These are phyloP conservation scores for Leishmania braziliensis DNA, from an alignment of 208 protist genomes.

Conservation along the genomic window DNA sequence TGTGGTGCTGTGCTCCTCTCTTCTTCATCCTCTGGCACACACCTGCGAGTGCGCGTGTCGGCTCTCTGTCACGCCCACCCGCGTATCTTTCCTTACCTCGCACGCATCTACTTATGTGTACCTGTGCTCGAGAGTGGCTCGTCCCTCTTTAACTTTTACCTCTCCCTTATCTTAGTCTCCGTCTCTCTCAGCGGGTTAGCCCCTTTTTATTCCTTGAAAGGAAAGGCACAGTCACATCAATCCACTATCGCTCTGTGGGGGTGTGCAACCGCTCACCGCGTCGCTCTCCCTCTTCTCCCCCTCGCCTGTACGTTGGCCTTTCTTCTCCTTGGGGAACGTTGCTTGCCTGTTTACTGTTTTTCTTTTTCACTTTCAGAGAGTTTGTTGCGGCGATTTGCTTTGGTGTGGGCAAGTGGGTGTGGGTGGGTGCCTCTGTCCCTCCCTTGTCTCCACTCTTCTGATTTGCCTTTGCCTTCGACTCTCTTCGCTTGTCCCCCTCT, in stretches of 20 bases:
- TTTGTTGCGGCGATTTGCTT: not conserved
- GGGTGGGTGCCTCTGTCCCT: slow-evolving; percentile 1
- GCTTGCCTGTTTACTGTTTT: not conserved
- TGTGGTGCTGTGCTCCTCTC: not conserved
- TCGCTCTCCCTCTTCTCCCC: not conserved
- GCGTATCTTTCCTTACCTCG: not conserved
- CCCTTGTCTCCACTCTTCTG: slow-evolving; percentile 10
- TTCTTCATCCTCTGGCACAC: too few relatives aligned
- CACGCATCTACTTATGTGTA: not conserved
- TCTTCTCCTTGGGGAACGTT: not conserved
- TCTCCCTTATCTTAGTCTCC: not conserved
- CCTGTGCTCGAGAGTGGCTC: not conserved
- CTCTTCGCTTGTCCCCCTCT: not conserved
- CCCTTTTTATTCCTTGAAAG: too few relatives aligned
- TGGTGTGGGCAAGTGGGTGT: not conserved
- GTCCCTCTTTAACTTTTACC: not conserved
- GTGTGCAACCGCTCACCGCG: too few relatives aligned
- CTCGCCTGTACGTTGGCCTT: not conserved
- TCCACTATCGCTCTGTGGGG: too few relatives aligned
- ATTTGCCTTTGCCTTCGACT: slow-evolving; percentile 9
- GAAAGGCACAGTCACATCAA: too few relatives aligned
- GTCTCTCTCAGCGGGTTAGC: not conserved
- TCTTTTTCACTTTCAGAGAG: not conserved
- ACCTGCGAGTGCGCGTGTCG: not conserved
- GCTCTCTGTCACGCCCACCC: not conserved